phyloP scores from a whole-genome alignment of 179 eudicot genomes.

The Pouteria campechiana region DNA sequence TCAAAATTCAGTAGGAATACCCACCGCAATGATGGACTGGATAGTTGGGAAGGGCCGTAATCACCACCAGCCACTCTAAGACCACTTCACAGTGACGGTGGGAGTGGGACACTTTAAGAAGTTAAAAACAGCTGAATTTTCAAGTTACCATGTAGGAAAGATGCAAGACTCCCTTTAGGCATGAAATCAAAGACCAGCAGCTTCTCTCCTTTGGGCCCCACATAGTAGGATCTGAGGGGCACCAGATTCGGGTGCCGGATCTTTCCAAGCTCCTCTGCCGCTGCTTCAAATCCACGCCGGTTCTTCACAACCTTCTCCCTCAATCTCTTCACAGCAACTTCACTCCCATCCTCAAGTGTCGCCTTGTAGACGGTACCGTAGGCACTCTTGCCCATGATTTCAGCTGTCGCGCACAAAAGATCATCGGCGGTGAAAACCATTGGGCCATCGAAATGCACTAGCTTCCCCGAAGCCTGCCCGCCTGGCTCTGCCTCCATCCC shows the following conservation, averaged over 20 bases:
- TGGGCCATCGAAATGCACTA: constrained; percentile 86
- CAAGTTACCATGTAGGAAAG: constrained; percentile 78
- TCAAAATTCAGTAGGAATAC: too few species aligned
- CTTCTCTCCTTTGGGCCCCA: constrained; percentile 98
- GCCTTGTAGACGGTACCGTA: constrained; percentile 92
- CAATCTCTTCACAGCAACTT: constrained; percentile 83
- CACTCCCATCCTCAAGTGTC: constrained; percentile 69
- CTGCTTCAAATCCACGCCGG: constrained; percentile 78
- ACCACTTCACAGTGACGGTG: too few species aligned
- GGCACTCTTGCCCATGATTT: constrained; percentile 82
- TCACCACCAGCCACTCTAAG: too few species aligned
- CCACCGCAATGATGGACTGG: too few species aligned
- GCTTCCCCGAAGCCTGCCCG: constrained; percentile 64
- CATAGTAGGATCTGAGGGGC: constrained; percentile 72
- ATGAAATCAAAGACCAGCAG: constrained; percentile 79
- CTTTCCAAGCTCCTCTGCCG: constrained; percentile 60
- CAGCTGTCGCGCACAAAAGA: constrained; percentile 79
- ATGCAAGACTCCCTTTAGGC: constrained; percentile 78
- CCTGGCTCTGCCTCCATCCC: constrained; percentile 40
- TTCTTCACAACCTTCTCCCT: constrained; percentile 76
- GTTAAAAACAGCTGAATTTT: background rate
- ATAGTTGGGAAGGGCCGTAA: too few species aligned
- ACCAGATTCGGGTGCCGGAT: constrained; percentile 66
- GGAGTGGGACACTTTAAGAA: too few species aligned
- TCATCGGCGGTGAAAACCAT: constrained; percentile 81